These are phyloP conservation scores for Silene noctiflora DNA, from an alignment of 179 eudicot species.

Conservation along the genomic window DNA sequence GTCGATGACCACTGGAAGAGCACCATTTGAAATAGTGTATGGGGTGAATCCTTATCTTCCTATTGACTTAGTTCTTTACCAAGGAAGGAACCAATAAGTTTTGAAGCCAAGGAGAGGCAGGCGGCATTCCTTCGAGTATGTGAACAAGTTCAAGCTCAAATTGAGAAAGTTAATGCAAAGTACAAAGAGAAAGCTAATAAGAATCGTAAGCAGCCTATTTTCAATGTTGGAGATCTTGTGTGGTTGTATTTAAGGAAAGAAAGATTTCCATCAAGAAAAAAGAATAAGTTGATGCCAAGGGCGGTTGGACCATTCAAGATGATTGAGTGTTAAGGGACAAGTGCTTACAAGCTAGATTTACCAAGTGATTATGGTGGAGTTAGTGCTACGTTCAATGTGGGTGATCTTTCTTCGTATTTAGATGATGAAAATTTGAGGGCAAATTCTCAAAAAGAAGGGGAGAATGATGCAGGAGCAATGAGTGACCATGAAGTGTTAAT, in stretches of 20 bases:
- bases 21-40: too few species aligned
- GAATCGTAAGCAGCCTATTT: not conserved
- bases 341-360: not conserved
- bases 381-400: not conserved
- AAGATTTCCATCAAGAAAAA: not conserved
- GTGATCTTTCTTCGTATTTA: not conserved
- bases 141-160: too few species aligned
- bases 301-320: not conserved
- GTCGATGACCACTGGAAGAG: too few species aligned
- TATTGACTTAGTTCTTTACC: too few species aligned
- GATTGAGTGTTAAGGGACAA: not conserved
- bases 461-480: constrained; percentile 6
- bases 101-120: too few species aligned
- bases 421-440: constrained; percentile 5
- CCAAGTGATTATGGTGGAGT: not conserved
- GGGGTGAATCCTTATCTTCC: too few species aligned
- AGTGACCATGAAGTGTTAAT: too few species aligned
- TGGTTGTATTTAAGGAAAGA: not conserved
- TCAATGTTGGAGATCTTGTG: not conserved
- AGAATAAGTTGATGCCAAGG: not conserved
- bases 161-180: not conserved
- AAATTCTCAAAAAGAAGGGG: constrained; percentile 2
- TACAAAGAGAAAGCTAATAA: not conserved
- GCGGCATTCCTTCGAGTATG: too few species aligned
- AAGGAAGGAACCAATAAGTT: too few species aligned